Percentiles rank a stretch among this genome's conserved stretches.
Evolutionary conservation across 1,139 yeast species (phyloP).

Genomic region (Taiozyma onychis): DNA sequence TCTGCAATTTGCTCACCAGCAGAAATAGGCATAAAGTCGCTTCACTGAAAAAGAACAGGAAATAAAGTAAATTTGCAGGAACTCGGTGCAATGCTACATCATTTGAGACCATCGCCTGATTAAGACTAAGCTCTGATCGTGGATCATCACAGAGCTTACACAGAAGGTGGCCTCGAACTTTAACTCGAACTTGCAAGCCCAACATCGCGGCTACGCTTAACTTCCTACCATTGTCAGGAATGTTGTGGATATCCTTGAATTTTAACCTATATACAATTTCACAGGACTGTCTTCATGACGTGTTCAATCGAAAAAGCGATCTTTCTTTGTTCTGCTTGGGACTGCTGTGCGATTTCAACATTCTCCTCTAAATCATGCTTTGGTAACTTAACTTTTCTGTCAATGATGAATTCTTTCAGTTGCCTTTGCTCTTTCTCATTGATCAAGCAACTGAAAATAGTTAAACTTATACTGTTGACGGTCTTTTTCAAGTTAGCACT

Average conservation of each 20-base stretch:
- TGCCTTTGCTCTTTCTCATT: constrained; percentile 28
- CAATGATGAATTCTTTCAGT: constrained; percentile 29
- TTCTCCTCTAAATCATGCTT: constrained; percentile 30
- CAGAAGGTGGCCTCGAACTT: not conserved
- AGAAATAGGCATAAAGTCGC: not conserved
- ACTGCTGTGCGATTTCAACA: constrained; percentile 21
- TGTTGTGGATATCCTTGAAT: not conserved
- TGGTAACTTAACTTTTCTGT: constrained; percentile 31
- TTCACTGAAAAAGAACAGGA: not conserved
- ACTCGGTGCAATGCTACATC: not conserved
- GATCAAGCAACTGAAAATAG: constrained; percentile 40
- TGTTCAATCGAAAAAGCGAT: constrained; percentile 10
- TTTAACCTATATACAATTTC: not conserved
- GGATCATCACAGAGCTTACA: not conserved
- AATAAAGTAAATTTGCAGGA: not conserved
- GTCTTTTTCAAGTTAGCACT: constrained; percentile 34
- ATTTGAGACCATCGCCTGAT: not conserved
- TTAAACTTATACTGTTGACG: constrained; percentile 34
- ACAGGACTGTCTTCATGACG: constrained; percentile 1
- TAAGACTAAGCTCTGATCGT: not conserved
- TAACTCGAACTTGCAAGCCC: not conserved
- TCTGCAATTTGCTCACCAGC: not conserved
- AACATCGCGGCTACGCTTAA: constrained; percentile 13
- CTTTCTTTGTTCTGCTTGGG: constrained; percentile 11
- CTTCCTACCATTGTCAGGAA: not conserved